Evolutionary conservation across 2,329 filamentous ascomycete species (phyloP).

Genomic region (Daldinia eschscholtzii): DNA sequence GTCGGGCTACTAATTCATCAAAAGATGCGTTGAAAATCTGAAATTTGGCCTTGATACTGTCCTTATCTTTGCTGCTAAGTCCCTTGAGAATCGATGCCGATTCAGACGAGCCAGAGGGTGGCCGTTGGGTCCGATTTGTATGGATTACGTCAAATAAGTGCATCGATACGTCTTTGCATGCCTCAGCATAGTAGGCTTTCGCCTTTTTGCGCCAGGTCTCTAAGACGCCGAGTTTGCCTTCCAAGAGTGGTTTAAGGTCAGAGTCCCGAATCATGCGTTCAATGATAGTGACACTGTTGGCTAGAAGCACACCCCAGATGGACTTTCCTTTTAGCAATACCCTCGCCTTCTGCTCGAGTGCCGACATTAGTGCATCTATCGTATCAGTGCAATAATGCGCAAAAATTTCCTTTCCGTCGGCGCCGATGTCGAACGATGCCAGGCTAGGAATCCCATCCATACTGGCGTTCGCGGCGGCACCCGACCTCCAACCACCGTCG

Average conservation of each 20-base stretch:
- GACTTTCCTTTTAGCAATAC: conserved; percentile 81
- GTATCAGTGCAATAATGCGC: conserved; percentile 91
- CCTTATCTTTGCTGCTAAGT: conserved; percentile 90
- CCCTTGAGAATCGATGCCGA: conserved; percentile 86
- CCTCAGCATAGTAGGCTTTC: conserved; percentile 82
- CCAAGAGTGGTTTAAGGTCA: conserved; percentile 79
- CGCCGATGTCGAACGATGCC: conserved; percentile 86
- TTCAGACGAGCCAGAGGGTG: conserved; percentile 81
- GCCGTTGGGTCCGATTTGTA: conserved; percentile 80
- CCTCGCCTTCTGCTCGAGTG: conserved; percentile 81
- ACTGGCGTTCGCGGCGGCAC: conserved; percentile 62
- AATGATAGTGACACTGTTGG: conserved; percentile 86
- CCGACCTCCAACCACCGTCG: conserved; percentile 87
- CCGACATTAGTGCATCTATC: conserved; percentile 81
- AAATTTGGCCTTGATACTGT: conserved; percentile 97
- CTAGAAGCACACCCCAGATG: conserved; percentile 87
- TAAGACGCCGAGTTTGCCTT: conserved; percentile 73
- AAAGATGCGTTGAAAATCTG: conserved; percentile 90
- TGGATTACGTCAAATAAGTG: conserved; percentile 92
- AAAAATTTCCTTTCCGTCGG: conserved; percentile 89
- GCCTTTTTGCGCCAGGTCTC: conserved; percentile 92
- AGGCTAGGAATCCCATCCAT: conserved; percentile 77
- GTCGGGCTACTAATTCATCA: conserved; percentile 85
- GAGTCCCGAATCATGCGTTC: conserved; percentile 87
- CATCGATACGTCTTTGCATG: conserved; percentile 88